Evolutionary conservation across 1,139 yeast species (phyloP), one percentile per base, ranked within the genome.

Genomic region (Cylindricascospora bacillispora): DNA sequence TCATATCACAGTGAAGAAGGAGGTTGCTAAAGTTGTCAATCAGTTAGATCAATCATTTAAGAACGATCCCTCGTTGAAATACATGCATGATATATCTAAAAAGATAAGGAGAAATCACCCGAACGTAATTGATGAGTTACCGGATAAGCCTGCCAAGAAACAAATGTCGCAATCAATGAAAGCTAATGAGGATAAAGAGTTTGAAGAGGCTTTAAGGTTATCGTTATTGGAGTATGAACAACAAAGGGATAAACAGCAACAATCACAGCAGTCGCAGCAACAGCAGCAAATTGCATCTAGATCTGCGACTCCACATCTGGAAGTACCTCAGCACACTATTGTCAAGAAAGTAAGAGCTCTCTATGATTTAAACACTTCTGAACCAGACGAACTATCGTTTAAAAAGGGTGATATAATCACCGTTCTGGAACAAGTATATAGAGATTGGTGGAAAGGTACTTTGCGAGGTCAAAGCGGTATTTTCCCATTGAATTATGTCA

Each of bases 381-480:
- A 76, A 43, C 71, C 70, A 2, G 85, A 76, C 39, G 85, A 79
- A 37, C 57, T 79, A 15, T 73, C 83, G 0, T 78, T 79, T 50
- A 63, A 71, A 27, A 76, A 73, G 43, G 86, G 83, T 14, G 92
- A 79, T 48, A 62, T 75, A 2, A 86, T 89, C 29, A 77, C 79
- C 1, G 94, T 89, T 1, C 66, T 86, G 28, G 97, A 85, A 46
- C 70, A 81, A 12, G 93, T 81, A 5, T 85, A 85, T 54, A 67
- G 83, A 38, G 97, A 89, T 52, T 89, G 98, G 98, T 82, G 95
- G 80, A 67, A 83, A 43, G 98, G 98, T 4, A 72, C 89, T 4
- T 59, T 86, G 30, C 66, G 70, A 34, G 95, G 95, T 0, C 67
- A 66, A 34, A 64, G 73, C 27, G 98, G 98, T 17, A 78, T 89